Evolutionary conservation across 1,284 basidiomycete species (phyloP).

Genomic region (Leccinum cinnamomeum): DNA sequence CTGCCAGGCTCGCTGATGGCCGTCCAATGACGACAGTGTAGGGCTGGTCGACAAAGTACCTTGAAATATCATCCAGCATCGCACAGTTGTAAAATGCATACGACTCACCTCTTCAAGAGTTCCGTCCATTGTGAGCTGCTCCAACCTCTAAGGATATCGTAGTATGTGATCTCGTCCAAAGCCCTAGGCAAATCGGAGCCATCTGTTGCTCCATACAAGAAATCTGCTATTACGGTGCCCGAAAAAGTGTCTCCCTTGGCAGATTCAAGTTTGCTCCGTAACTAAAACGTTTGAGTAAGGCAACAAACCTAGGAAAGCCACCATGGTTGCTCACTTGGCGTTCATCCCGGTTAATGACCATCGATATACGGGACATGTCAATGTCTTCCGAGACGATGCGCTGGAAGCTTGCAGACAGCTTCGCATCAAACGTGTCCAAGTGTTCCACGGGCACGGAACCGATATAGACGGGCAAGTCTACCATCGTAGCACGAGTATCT

Average conservation of each 20-base stretch:
- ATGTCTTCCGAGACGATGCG: slow-evolving; percentile 77
- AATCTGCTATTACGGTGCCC: slow-evolving; percentile 77
- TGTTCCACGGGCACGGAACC: slow-evolving; percentile 84
- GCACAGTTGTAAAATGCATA: not conserved
- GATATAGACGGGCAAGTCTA: slow-evolving; percentile 77
- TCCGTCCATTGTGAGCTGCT: slow-evolving; percentile 75
- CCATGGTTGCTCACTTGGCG: slow-evolving; percentile 58
- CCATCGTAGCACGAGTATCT: slow-evolving; percentile 72
- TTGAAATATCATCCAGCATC: slow-evolving; percentile 34
- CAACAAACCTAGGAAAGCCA: not conserved
- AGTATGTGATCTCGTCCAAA: slow-evolving; percentile 82
- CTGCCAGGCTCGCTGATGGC: slow-evolving; percentile 85
- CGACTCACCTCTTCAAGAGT: slow-evolving; percentile 73
- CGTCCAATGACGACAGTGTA: slow-evolving; percentile 80
- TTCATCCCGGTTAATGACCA: slow-evolving; percentile 87
- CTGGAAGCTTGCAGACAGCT: slow-evolving; percentile 70
- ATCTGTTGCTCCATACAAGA: slow-evolving; percentile 84
- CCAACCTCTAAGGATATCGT: slow-evolving; percentile 70
- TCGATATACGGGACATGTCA: slow-evolving; percentile 90
- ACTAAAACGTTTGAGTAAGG: slow-evolving; percentile 38
- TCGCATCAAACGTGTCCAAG: slow-evolving; percentile 70
- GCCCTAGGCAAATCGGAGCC: slow-evolving; percentile 77
- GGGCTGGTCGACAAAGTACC: slow-evolving; percentile 76
- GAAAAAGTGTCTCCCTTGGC: slow-evolving; percentile 77
- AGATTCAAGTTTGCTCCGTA: slow-evolving; percentile 74